Percentiles rank a stretch among this genome's conserved stretches.
Evolutionary conservation across 768 basidiomycete genomes (phyloP).

Genomic region (Cystobasidium onofrii): DNA sequence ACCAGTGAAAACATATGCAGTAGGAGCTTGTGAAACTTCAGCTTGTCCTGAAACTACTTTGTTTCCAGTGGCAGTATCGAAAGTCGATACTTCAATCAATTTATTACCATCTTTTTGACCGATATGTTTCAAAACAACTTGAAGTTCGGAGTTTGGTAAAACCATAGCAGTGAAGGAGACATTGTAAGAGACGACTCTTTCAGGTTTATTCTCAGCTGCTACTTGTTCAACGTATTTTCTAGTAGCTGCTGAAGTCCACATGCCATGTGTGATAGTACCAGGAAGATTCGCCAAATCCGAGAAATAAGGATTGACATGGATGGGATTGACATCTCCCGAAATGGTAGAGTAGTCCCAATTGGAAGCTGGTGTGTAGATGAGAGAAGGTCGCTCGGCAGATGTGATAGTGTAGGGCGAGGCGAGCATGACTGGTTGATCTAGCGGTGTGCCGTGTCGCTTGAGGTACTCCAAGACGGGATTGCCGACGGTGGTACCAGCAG

Average conservation of each 20-base stretch:
- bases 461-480: conserved; percentile 91
- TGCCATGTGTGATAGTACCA: conserved; percentile 93
- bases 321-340: conserved; percentile 98
- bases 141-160: conserved; percentile 76
- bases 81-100: conserved; percentile 77
- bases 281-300: conserved; percentile 85
- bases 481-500: conserved; percentile 54
- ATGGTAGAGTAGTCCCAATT: conserved; percentile 93
- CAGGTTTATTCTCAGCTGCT: conserved; percentile 83
- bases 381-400: conserved; percentile 54
- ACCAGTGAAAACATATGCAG: conserved; percentile 95
- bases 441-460: conserved; percentile 74
- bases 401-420: conserved; percentile 80
- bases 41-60: conserved; percentile 87
- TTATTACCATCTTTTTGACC: conserved; percentile 86
- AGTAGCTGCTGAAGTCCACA: conserved; percentile 94
- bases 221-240: conserved; percentile 85
- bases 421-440: conserved; percentile 68
- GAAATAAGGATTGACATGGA: conserved; percentile 98
- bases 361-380: conserved; percentile 73
- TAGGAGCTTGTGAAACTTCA: conserved; percentile 80
- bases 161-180: conserved; percentile 98
- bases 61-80: conserved; percentile 66
- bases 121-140: conserved; percentile 75
- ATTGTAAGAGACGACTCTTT: conserved; percentile 82